phyloP scores from a whole-genome alignment of 2,329 filamentous ascomycete species.

The Phialophora macrospora region DNA sequence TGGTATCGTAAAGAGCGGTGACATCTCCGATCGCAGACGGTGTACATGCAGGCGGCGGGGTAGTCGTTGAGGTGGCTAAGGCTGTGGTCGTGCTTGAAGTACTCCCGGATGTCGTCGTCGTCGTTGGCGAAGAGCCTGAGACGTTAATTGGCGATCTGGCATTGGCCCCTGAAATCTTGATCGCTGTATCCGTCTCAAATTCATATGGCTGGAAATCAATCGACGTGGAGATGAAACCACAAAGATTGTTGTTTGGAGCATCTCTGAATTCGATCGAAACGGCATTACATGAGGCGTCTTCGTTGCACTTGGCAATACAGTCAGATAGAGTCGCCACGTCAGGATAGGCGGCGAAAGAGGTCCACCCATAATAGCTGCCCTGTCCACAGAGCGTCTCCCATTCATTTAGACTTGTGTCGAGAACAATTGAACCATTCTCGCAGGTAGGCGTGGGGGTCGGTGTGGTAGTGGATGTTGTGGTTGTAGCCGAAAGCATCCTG shows the following conservation, averaged over 20 bases:
- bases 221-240: slow-evolving; percentile 15
- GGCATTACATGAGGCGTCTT: slow-evolving; percentile 6
- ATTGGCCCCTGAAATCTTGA: slow-evolving; percentile 15
- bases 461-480: neutral
- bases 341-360: neutral
- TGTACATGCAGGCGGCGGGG: slow-evolving; percentile 9
- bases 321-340: slow-evolving; percentile 11
- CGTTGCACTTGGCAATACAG: slow-evolving; percentile 13
- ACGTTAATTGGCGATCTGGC: slow-evolving; percentile 9
- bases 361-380: slow-evolving; percentile 15
- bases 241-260: slow-evolving; percentile 9
- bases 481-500: slow-evolving; percentile 3
- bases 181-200: slow-evolving; percentile 8
- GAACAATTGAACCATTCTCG: slow-evolving; percentile 6
- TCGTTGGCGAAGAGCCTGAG: slow-evolving; percentile 1
- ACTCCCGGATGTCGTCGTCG: neutral
- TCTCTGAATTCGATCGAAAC: slow-evolving; percentile 15
- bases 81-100: slow-evolving; percentile 12
- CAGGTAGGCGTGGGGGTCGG: slow-evolving; percentile 5
- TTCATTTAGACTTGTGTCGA: neutral
- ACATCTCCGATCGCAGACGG: slow-evolving; percentile 15
- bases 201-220: slow-evolving; percentile 15
- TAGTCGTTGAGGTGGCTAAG: slow-evolving; percentile 13
- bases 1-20: slow-evolving; percentile 14
- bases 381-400: slow-evolving; percentile 18